Evolutionary conservation across 305 asterid genomes (phyloP), one percentile per base, ranked within the genome.

Genomic region (Solanum aculeatissimum): DNA sequence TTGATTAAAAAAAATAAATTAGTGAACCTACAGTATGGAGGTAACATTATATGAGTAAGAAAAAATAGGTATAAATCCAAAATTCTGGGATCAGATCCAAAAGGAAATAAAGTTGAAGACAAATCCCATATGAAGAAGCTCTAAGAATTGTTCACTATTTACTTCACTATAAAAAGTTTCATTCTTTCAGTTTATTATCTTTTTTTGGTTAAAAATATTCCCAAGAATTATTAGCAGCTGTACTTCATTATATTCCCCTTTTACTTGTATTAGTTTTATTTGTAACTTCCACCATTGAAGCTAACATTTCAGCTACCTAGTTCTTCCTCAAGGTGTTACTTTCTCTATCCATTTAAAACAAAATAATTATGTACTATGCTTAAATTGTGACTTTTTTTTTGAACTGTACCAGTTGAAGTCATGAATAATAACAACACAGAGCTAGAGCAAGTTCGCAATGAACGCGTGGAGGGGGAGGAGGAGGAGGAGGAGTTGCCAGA

Each of bases 81-180:
- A 70, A 57, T 57, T 60, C n/a, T 69, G 68, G 81, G 66, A 69
- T 32, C 49, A n/a, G 58, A 71, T 70, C 19, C 42, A 80, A 38
- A 47, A 49, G 80, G 65, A 14, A 29, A 14, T 35, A 66, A 65
- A 65, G 42, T 65, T 65, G 43, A 29, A 53, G 75, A 74, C 81
- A 87, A 23, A 81, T 81, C 66, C 85, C 87, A 88, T 78, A 88
- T 86, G 84, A 70, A 82, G 82, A 81, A 82, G 21, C 62, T 43
- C 81, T 80, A 11, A 49, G 82, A 65, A 83, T 81, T 86, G 91
- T 86, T 80, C 86, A 79, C n/a, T 71, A 42, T 57, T 75, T 15
- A 57, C 13, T 69, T 40, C 60, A 74, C 82, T 78, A 84, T 57
- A 43, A 69, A 78, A 75, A 32, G 63, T 66, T 57, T 80, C 77